phyloP scores from a whole-genome alignment of 139 green algal genomes.

The Coelastrella sp. region DNA sequence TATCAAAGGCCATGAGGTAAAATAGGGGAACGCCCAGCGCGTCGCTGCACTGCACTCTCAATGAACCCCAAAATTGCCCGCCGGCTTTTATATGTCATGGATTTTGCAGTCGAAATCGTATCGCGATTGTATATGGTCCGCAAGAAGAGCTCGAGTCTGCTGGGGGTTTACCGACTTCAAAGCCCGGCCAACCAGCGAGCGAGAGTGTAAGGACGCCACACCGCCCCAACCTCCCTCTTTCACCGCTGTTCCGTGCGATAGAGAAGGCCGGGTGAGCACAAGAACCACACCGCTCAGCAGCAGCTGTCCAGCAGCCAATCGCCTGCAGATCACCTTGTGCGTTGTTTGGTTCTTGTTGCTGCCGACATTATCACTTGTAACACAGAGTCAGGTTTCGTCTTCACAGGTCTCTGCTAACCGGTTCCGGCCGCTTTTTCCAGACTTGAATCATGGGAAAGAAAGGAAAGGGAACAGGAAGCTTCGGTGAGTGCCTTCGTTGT shows the following conservation, averaged over 20 bases:
- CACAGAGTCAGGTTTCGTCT: neutral
- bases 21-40: no score
- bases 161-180: neutral
- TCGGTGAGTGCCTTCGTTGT: constrained; percentile 73
- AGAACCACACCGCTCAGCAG: neutral
- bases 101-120: no score
- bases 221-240: neutral
- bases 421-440: constrained; percentile 30
- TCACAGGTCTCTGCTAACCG: constrained; percentile 11
- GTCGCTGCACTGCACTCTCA: no score
- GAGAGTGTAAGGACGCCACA: neutral
- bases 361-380: neutral
- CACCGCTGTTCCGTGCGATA: neutral
- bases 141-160: neutral
- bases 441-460: constrained; percentile 86
- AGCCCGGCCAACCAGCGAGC: neutral
- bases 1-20: no score
- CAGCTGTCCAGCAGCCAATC: neutral
- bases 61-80: no score
- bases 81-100: no score
- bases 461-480: constrained; percentile 96
- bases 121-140: no score
- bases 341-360: no score
- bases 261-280: neutral
- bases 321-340: neutral